Base-by-base conservation (phyloP, 441 rosid species). In the Populus hybrid region DNA sequence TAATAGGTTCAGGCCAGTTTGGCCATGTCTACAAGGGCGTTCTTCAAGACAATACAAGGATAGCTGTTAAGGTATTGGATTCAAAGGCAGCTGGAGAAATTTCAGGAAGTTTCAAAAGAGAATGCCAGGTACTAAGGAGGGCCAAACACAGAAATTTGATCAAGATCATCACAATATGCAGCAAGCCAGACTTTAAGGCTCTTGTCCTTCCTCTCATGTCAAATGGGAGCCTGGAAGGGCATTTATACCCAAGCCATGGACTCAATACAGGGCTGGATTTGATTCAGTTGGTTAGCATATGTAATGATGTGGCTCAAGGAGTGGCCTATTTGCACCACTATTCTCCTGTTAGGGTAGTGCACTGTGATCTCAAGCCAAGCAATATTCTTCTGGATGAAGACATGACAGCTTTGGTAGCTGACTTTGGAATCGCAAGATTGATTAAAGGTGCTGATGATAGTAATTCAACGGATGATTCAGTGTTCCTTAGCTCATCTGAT, bases 291-390 rank as follows among this genome's bases (percentile, higher is more conserved):
- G 92, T 90, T 54, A 84, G 85, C 82, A 93, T 95, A 6, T 90
- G 92, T 67, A 84, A 82, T 7, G 94, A 93, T 84, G 99, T 95
- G 5, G 95, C 99, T 0, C 97, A 93, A 84, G 98, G 89, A 7
- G 73, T 92, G 69, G 94, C 93, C 63, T 95, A 95, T 82, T 83
- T 93, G 81, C 97, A 95, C 83, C 94, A 93, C 72, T 78, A 89
- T 35, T 90, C 97, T 63, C 94, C 97, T 0, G 94, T 90, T 18
- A 91, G 85, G 84, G 95, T 95, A 24, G 90, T 93, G 78, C 99
- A 93, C 76, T 93, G 99, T 83, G 99, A 95, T 83, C 90, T 94
- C 18, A 94, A 94, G 78, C 97, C 97, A 0, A 90, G 97, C 87
- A 95, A 95, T 64, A 90, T 95, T 73, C 95, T 95, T 79, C 97